A percentile compares a stretch with the other conserved stretches of the same genome.
These are phyloP conservation scores for Gynochthodes officinalis DNA, from an alignment of 257 asterid genomes.

Conservation along the genomic window DNA sequence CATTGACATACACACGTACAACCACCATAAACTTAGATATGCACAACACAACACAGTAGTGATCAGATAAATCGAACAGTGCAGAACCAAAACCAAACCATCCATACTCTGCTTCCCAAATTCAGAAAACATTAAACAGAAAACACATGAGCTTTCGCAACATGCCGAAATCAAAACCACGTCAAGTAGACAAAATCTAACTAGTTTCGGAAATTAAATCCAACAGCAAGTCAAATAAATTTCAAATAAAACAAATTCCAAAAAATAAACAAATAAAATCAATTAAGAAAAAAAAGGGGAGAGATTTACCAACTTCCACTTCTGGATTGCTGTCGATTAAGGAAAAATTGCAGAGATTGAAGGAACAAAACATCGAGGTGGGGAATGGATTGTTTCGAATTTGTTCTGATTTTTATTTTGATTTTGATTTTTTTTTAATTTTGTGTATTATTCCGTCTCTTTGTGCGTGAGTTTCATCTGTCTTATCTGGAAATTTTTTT, in stretches of 20 bases:
- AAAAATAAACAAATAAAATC: neutral
- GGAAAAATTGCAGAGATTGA: constrained; percentile 2
- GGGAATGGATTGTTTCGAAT: constrained; percentile 15
- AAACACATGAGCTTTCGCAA: neutral
- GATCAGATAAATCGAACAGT: constrained; percentile 17
- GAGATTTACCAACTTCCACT: constrained; percentile 9
- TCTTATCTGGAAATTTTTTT: no score
- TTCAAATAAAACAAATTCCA: constrained; percentile 1
- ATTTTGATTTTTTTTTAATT: neutral
- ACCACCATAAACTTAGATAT: neutral
- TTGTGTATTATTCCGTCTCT: constrained; percentile 15
- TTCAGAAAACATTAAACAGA: neutral
- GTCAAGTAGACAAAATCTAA: neutral
- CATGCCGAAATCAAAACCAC: neutral
- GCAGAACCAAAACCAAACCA: neutral
- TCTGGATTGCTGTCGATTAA: constrained; percentile 5
- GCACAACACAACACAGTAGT: neutral
- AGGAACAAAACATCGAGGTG: neutral
- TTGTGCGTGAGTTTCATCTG: constrained; percentile 16
- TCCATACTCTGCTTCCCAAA: neutral
- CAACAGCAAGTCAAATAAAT: constrained; percentile 15
- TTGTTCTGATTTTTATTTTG: constrained; percentile 6
- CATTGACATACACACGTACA: neutral
- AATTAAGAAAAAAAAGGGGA: neutral
- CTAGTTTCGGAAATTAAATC: neutral